Percentiles rank a stretch among this genome's conserved stretches.
Evolutionary conservation across 208 protist species (phyloP).

Genomic region (Leishmania guyanensis): DNA sequence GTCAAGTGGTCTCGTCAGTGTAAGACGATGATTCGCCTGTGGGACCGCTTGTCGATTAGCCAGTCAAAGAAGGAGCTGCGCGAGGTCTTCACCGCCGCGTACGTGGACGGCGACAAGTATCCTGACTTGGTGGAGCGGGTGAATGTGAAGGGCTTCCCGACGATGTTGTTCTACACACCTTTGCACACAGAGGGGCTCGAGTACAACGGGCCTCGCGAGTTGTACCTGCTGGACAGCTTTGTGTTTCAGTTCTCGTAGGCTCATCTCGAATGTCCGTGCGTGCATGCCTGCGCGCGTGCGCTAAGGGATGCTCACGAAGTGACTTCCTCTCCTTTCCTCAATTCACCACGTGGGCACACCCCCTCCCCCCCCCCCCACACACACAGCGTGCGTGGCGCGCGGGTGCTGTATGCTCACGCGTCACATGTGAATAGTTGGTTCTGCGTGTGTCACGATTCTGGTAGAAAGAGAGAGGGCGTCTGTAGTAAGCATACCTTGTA

Average conservation of each 20-base stretch:
- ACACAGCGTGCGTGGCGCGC: background rate
- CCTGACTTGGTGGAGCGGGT: constrained; percentile 46
- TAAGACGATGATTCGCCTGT: constrained; percentile 32
- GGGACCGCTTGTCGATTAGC: constrained; percentile 75
- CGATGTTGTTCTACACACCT: constrained; percentile 70
- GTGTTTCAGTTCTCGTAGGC: constrained; percentile 77
- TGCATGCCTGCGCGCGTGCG: background rate
- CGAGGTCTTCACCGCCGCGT: constrained; percentile 66
- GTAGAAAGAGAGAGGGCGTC: background rate
- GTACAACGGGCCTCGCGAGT: constrained; percentile 47
- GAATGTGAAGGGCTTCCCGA: constrained; percentile 58
- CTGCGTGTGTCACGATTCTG: background rate
- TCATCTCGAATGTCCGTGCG: background rate
- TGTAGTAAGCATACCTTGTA: background rate
- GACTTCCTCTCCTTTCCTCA: background rate
- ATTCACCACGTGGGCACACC: background rate
- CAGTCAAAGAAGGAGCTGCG: constrained; percentile 52
- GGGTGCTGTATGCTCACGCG: background rate
- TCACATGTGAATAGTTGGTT: background rate
- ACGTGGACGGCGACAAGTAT: constrained; percentile 66
- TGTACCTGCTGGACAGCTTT: constrained; percentile 72
- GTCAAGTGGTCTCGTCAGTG: constrained; percentile 65
- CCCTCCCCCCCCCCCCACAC: no score
- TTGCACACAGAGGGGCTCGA: constrained; percentile 61
- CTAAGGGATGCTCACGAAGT: background rate